Percentiles rank a stretch among this genome's conserved stretches.
Evolutionary conservation across 106 monocot genomes (phyloP).

Genomic region (Acorus gramineus): DNA sequence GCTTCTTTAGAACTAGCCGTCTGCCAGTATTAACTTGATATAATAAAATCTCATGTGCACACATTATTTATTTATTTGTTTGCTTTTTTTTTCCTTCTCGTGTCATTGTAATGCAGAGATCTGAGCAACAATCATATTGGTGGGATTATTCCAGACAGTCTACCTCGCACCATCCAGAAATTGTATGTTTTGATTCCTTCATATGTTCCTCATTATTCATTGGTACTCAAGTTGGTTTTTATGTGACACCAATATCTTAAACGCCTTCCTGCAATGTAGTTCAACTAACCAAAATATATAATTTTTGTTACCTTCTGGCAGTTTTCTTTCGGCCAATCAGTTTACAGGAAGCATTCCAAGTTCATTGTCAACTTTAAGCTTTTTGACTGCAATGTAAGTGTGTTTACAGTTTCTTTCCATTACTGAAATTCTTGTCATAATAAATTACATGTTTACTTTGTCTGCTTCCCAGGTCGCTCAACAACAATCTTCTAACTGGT

Average conservation of each 20-base stretch:
- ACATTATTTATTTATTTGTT: conserved; percentile 3
- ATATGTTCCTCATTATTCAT: no score
- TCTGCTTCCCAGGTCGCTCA: conserved; percentile 47
- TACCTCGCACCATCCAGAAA: conserved; percentile 60
- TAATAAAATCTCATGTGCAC: neutral
- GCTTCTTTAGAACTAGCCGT: no score
- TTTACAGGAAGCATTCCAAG: conserved; percentile 79
- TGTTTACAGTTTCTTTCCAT: neutral
- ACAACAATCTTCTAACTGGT: conserved; percentile 70
- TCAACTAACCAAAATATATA: conserved; percentile 1
- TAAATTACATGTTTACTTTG: no score
- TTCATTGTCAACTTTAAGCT: conserved; percentile 53
- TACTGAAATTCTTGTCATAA: neutral
- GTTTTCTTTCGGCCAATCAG: conserved; percentile 92
- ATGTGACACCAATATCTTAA: no score
- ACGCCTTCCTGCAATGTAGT: neutral
- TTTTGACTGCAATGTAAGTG: conserved; percentile 71
- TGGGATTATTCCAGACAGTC: conserved; percentile 76
- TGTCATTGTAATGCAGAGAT: conserved; percentile 37
- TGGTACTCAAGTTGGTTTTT: no score
- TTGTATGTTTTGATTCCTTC: conserved; percentile 47
- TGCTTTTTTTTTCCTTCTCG: neutral
- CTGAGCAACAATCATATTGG: conserved; percentile 97
- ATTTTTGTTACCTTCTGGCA: conserved; percentile 22
- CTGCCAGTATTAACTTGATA: no score